Evolutionary conservation across 2,329 filamentous ascomycete genomes (phyloP).

Genomic region (Amylocarpus encephaloides): DNA sequence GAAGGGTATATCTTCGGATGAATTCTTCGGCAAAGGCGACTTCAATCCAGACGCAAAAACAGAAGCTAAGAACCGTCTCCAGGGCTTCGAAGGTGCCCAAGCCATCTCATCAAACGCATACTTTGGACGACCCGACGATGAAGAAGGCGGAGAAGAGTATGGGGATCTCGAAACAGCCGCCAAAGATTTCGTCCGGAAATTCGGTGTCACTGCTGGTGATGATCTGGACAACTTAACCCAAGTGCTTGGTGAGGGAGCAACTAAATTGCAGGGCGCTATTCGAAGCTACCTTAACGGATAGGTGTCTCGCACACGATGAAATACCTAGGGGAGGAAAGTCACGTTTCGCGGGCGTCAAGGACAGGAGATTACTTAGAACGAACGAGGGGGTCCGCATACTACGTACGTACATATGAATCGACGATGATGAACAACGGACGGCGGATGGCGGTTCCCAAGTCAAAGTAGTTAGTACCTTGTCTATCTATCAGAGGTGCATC

Average conservation of each 20-base stretch:
- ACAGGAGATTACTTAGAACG: neutral
- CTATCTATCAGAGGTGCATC: neutral
- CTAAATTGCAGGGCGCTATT: conserved; percentile 71
- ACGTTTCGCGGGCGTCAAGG: conserved; percentile 3
- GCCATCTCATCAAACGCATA: conserved; percentile 95
- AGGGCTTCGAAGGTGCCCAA: conserved; percentile 87
- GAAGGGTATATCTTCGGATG: conserved; percentile 95
- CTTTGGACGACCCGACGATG: conserved; percentile 88
- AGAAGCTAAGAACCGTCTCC: conserved; percentile 81
- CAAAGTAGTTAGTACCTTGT: neutral
- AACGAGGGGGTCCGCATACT: neutral
- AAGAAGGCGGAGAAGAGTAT: conserved; percentile 67
- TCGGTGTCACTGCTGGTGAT: conserved; percentile 91
- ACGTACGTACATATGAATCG: neutral
- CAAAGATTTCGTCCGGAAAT: conserved; percentile 92
- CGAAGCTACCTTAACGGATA: conserved; percentile 57
- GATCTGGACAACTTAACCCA: conserved; percentile 86
- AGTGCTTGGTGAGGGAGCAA: conserved; percentile 78
- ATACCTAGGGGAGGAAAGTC: neutral
- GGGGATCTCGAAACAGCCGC: conserved; percentile 89
- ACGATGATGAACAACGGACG: neutral
- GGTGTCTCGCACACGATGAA: neutral
- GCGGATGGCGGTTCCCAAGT: neutral
- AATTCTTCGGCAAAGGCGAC: conserved; percentile 89
- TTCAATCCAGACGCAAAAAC: conserved; percentile 75